Evolutionary conservation across 441 rosid genomes (phyloP).

Genomic region (Macaranga tanarius): DNA sequence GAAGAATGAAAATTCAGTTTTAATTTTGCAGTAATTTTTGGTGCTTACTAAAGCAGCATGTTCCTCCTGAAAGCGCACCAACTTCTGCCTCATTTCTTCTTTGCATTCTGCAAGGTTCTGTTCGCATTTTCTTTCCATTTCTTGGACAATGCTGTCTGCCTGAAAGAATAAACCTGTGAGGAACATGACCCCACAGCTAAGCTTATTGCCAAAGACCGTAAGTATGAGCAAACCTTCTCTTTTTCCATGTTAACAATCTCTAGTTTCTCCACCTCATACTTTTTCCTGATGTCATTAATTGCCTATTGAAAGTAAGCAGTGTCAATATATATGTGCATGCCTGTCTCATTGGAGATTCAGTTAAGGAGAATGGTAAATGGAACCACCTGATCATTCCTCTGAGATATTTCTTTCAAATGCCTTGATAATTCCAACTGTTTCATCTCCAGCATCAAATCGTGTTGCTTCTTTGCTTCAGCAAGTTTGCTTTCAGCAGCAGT

Average conservation of each 20-base stretch:
- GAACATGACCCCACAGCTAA: constrained; percentile 19
- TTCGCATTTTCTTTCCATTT: constrained; percentile 50
- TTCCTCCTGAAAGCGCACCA: constrained; percentile 54
- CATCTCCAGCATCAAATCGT: constrained; percentile 76
- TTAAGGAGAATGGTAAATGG: constrained; percentile 23
- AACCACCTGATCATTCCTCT: constrained; percentile 80
- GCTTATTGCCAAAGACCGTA: constrained; percentile 8
- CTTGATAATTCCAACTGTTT: constrained; percentile 80
- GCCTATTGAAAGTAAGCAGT: constrained; percentile 46
- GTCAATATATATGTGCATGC: constrained; percentile 10
- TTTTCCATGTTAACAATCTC: constrained; percentile 60
- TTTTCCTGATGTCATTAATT: constrained; percentile 78
- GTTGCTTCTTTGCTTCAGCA: constrained; percentile 63
- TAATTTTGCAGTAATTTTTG: constrained; percentile 24
- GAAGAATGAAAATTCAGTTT: constrained; percentile 13
- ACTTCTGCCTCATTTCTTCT: constrained; percentile 55
- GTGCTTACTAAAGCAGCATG: constrained; percentile 62
- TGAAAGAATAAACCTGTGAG: constrained; percentile 35
- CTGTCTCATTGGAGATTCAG: constrained; percentile 14
- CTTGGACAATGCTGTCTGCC: constrained; percentile 53
- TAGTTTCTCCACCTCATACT: constrained; percentile 71
- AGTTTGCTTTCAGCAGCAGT: constrained; percentile 66
- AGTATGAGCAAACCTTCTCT: constrained; percentile 52
- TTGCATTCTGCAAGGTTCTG: constrained; percentile 49
- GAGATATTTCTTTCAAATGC: constrained; percentile 90